Base-by-base conservation (phyloP, 495 filamentous ascomycete genomes). In the Penicillium lagena region DNA sequence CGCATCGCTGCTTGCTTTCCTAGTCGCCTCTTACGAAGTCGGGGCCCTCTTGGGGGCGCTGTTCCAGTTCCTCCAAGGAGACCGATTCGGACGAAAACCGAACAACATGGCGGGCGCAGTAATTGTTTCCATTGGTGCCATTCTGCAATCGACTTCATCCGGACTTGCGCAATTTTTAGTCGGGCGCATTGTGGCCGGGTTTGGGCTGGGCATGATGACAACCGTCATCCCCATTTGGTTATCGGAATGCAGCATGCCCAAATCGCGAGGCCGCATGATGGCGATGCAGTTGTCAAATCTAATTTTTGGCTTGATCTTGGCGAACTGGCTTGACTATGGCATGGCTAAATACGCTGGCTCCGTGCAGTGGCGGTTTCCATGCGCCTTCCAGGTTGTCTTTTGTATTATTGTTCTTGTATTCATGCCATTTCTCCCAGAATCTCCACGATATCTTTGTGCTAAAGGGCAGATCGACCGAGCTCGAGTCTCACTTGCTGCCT, bases 211-310 rank as follows among this genome's bases (percentile, higher is more conserved):
- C 12, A 79, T 86, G 15, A 73, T 75, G 40, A 74, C 79, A 35
- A 75, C 83, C 9, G 84, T 83, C 12, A 84, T 81, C 3, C 85
- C 83, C 1, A 77, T 79, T 27, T 87, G 86, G 51, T 76, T 85
- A 14, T 78, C 81, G 7, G 85, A 88, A 58, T 86, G 59, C 35
- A 51, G 75, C 76, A 17, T 83, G 83, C 50, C 83, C 79, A 9
- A 76, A 73, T 13, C 78, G 50, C 75, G 85, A 41, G 82, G 80
- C 5, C 74, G 79, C 9, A 60, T 87, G n/a, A 78, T 77, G 35
- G 75, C 70, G 33, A 70, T 75, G 59, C 47, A 55, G 28, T 29
- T 51, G 12, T 51, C 48, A 1, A 55, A 51, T 33, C 15, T 51
- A 27, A 55, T 55, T 35, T 45, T 51, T 13, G 52, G 52, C 4